Evolutionary conservation across 345 rosid genomes (phyloP).

Genomic region (Cardiospermum halicacabum): DNA sequence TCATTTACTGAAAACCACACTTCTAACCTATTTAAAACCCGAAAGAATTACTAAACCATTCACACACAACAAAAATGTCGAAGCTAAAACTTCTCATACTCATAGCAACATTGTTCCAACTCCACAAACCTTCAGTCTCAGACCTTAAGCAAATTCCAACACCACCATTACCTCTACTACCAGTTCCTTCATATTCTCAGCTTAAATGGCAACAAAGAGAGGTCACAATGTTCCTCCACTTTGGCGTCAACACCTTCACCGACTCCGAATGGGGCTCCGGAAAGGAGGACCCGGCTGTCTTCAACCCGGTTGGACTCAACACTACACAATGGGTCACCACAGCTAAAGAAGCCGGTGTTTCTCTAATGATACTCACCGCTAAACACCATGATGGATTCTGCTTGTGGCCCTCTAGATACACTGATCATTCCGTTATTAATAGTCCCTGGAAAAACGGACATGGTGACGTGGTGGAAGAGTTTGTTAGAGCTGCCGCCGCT

Average conservation of each 20-base stretch:
- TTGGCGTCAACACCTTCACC: conserved; percentile 79
- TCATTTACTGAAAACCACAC: too few species aligned
- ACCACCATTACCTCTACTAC: conserved; percentile 64
- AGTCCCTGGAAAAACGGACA: conserved; percentile 57
- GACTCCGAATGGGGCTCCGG: conserved; percentile 75
- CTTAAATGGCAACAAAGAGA: conserved; percentile 76
- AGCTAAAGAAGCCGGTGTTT: conserved; percentile 53
- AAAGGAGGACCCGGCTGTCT: conserved; percentile 45
- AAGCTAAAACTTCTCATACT: conserved; percentile 6
- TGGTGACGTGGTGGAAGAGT: conserved; percentile 62
- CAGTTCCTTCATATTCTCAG: conserved; percentile 59
- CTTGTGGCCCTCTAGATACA: conserved; percentile 66
- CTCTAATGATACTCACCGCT: conserved; percentile 59
- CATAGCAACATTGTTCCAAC: conserved; percentile 13
- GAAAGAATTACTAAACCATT: too few species aligned
- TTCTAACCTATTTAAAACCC: too few species aligned
- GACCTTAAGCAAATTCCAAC: conserved; percentile 28
- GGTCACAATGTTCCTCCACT: conserved; percentile 71
- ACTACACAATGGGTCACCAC: conserved; percentile 49
- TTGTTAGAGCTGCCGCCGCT: conserved; percentile 39
- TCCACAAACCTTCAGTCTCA: conserved; percentile 8
- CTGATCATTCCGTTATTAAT: conserved; percentile 52
- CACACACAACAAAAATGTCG: conserved; percentile 12
- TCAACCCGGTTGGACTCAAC: conserved; percentile 44
- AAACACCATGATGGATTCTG: conserved; percentile 87